Percentiles rank a stretch among this genome's conserved stretches.
These are phyloP conservation scores for Euclidium syriacum DNA, from an alignment of 345 rosid species.

Conservation along the genomic window DNA sequence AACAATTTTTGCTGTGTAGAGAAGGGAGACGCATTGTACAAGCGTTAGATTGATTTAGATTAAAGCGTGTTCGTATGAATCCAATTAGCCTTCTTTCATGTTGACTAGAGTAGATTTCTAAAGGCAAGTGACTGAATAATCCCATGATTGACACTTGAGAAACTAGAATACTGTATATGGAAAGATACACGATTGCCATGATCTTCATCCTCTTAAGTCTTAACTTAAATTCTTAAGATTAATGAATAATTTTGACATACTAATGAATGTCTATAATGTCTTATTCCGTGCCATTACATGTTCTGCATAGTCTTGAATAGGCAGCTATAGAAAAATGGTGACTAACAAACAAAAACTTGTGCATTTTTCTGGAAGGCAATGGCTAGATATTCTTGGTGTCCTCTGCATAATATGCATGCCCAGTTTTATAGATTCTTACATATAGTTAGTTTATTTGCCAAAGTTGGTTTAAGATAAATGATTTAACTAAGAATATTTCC, in stretches of 20 bases:
- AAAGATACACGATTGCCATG: not conserved
- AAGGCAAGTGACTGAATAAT: not conserved
- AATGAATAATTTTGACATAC: no score
- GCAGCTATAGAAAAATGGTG: no score
- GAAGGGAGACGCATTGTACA: not conserved
- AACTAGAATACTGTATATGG: not conserved
- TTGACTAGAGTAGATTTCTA: not conserved
- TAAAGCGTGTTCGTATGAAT: not conserved
- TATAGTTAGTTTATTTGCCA: no score
- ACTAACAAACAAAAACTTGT: no score
- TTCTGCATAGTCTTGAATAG: no score
- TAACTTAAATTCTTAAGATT: no score
- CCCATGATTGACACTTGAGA: not conserved
- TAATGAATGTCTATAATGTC: no score
- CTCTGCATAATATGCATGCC: no score
- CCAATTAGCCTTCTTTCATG: not conserved
- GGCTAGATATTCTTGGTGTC: not conserved
- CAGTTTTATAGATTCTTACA: no score
- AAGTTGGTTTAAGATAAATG: no score
- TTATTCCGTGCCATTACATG: no score
- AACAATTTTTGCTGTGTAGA: not conserved
- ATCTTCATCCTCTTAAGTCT: not conserved
- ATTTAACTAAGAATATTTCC: slow-evolving; percentile 7
- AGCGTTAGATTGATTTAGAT: slow-evolving; percentile 3
- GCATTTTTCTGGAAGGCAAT: no score